Evolutionary conservation across 2,329 filamentous ascomycete species (phyloP).

Genomic region (Xylaria sp.): DNA sequence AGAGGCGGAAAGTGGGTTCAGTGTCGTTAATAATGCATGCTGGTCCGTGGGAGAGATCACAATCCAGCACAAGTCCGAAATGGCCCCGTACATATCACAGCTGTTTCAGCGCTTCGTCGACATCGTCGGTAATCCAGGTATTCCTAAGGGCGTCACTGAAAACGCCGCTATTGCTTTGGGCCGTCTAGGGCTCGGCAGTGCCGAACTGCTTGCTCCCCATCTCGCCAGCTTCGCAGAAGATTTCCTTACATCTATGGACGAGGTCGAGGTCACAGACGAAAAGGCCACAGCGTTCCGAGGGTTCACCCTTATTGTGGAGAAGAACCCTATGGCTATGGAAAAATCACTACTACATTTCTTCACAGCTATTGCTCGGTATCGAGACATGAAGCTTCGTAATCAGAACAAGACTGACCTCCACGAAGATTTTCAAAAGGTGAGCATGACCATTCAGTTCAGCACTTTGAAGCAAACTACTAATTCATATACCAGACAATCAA

Average conservation of each 20-base stretch:
- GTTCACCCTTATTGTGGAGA: conserved; percentile 81
- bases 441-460: conserved; percentile 32
- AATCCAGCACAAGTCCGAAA: conserved; percentile 74
- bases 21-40: conserved; percentile 96
- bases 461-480: conserved; percentile 17
- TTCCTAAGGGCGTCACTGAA: conserved; percentile 86
- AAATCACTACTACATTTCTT: conserved; percentile 83
- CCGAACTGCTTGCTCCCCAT: conserved; percentile 77
- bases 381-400: conserved; percentile 64
- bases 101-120: conserved; percentile 78
- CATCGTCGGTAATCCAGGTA: conserved; percentile 83
- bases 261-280: conserved; percentile 87
- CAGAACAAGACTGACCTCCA: conserved; percentile 70
- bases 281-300: conserved; percentile 93
- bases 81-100: conserved; percentile 77
- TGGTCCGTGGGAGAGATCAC: conserved; percentile 96
- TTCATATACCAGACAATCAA: conserved; percentile 51
- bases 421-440: conserved; percentile 77
- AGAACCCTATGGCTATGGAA: conserved; percentile 93
- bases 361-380: conserved; percentile 78
- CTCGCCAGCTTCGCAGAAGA: conserved; percentile 80
- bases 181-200: conserved; percentile 79
- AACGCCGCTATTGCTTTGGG: conserved; percentile 95
- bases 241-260: conserved; percentile 81
- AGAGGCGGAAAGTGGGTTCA: conserved; percentile 82